phyloP scores from a whole-genome alignment of 192 early-diverging fungal species.

The Coemansia sp. region DNA sequence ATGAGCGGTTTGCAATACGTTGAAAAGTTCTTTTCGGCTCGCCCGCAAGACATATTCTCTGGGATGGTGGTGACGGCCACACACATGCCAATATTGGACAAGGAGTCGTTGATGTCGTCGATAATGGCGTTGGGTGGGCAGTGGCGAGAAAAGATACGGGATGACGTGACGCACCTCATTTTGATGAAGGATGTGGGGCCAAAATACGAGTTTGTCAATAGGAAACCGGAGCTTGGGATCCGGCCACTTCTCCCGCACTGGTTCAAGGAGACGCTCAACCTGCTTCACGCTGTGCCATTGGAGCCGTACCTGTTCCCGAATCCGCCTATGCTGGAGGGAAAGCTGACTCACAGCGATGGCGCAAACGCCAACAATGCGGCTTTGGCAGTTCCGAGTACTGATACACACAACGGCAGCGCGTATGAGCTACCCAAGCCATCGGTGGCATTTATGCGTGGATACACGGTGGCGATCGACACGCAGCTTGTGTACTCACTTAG shows the following conservation, averaged over 20 bases:
- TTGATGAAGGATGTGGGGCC: conserved; percentile 32
- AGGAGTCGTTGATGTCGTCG: conserved; percentile 40
- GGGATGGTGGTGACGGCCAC: conserved; percentile 46
- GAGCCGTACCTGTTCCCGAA: conserved; percentile 54
- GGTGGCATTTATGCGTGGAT: conserved; percentile 30
- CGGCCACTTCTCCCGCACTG: conserved; percentile 70
- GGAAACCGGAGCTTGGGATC: conserved; percentile 54
- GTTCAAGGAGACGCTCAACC: conserved; percentile 66
- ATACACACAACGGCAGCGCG: conserved; percentile 23
- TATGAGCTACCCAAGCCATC: conserved; percentile 42
- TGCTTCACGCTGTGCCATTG: conserved; percentile 55
- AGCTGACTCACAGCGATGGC: not conserved
- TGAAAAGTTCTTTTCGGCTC: conserved; percentile 42
- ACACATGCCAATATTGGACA: conserved; percentile 42
- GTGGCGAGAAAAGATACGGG: conserved; percentile 44
- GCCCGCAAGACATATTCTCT: conserved; percentile 37
- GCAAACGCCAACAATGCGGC: not conserved
- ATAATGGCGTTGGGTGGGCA: conserved; percentile 53
- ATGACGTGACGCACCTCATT: conserved; percentile 47
- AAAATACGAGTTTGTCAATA: conserved; percentile 52
- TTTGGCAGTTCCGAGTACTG: conserved; percentile 18
- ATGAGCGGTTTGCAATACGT: conserved; percentile 31
- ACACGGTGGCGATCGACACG: conserved; percentile 30
- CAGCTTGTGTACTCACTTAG: conserved; percentile 37
- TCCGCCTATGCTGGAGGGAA: conserved; percentile 43